Evolutionary conservation across 306 rosid species (phyloP).

Genomic region (Sechiopsis laciniata): DNA sequence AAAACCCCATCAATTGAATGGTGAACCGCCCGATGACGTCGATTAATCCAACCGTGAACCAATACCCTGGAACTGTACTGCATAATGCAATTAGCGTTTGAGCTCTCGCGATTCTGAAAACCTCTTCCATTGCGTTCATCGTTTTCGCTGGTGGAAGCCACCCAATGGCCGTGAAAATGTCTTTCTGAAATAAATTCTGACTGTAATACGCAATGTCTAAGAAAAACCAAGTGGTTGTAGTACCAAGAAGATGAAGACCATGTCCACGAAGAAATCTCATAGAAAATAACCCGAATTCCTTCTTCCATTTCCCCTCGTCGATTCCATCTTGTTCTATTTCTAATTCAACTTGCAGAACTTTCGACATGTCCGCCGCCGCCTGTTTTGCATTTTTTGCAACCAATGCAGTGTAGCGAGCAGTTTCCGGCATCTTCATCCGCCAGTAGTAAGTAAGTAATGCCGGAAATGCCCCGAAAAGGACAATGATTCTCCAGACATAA

Average conservation of each 20-base stretch:
- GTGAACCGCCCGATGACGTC: slow-evolving; percentile 60
- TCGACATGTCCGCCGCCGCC: slow-evolving; percentile 81
- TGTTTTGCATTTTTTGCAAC: slow-evolving; percentile 68
- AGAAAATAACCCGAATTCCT: slow-evolving; percentile 58
- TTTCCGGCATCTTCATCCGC: slow-evolving; percentile 87
- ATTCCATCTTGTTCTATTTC: slow-evolving; percentile 37
- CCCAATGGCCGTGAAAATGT: slow-evolving; percentile 73
- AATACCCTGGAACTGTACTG: slow-evolving; percentile 83
- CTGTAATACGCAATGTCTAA: slow-evolving; percentile 83
- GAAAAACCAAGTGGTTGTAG: slow-evolving; percentile 71
- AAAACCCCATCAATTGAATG: slow-evolving; percentile 72
- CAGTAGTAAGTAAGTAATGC: slow-evolving; percentile 73
- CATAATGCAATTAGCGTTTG: slow-evolving; percentile 87
- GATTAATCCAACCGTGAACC: slow-evolving; percentile 78
- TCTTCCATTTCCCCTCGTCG: slow-evolving; percentile 22
- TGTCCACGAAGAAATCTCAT: slow-evolving; percentile 47
- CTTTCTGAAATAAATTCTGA: slow-evolving; percentile 86
- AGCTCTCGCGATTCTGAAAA: slow-evolving; percentile 61
- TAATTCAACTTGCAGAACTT: slow-evolving; percentile 58
- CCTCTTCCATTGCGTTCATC: slow-evolving; percentile 75
- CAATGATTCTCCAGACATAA: slow-evolving; percentile 71
- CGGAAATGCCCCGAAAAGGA: slow-evolving; percentile 81
- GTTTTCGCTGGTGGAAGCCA: slow-evolving; percentile 68
- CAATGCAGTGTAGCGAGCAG: slow-evolving; percentile 85
- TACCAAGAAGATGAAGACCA: slow-evolving; percentile 72